Base-by-base conservation (phyloP, 805 yeast species). In the Nakazawaea sp. region DNA sequence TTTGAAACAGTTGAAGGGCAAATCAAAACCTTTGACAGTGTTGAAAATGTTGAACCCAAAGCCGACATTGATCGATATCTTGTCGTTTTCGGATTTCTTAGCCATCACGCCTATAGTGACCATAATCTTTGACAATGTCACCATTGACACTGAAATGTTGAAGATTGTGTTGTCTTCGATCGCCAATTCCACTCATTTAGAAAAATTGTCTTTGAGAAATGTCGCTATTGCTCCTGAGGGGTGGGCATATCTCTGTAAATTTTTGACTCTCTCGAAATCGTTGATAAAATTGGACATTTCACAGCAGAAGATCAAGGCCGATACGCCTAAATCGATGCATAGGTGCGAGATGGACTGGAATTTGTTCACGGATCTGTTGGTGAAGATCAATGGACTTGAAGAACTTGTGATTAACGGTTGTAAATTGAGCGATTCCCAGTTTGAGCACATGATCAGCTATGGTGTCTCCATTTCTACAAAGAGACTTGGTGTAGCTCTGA, bases 391-490 rank as follows among this genome's bases (percentile, higher is more conserved):
- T 5, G 80, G 81, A 0, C 62, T 74, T 24, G 78, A 72, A 49
- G 81, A 74, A 45, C 58, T 74, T 40, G 80, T 74, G 12, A 64
- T 74, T 35, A 72, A 74, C 45, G 80, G 81, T 1, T 74, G 78
- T 48, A 68, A 69, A 44, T 49, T 74, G 30, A 49, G 62, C 2
- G 69, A 66, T 42, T 55, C 52, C 3, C 62, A 58, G 25, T 72
- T 72, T 43, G 48, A 54, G 25, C 52, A 56, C 7, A 56, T 74
- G 31, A 59, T 74, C 18, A 53, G 53, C 7, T 56, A 55, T 18
- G 74, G 75, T 0, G 56, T 73, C 11, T 45, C 50, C 11, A 42
- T 61, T 17, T 55, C 61, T 12, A 74, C 81, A 1, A 64, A 62
- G 51, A 55, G 80, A 42, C 51, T 74, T 19, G 80, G 81, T 3